Base-by-base conservation (phyloP, 2,329 filamentous ascomycete genomes). In the Monosporascus ibericus region DNA sequence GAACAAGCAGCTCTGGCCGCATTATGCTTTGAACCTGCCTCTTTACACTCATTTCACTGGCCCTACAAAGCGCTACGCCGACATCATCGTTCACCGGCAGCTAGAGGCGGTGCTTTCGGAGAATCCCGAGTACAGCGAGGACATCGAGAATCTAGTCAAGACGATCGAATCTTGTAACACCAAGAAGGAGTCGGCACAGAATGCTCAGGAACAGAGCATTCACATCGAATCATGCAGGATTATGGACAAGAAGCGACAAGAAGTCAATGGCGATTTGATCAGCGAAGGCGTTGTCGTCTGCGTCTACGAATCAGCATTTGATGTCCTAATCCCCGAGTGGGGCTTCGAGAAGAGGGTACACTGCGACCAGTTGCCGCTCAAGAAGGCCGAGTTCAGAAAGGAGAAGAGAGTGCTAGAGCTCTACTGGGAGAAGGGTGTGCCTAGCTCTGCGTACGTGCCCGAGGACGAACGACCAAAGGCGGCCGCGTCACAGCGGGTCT, bases 361-460 rank as follows among this genome's bases (percentile, higher is more conserved):
- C 74, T 99, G 94, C 68, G 94, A 99, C 67, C 94, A 99, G 76
- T 79, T 99, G 68, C 94, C 94, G 30, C 77, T 99, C 61, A 92
- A 97, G 82, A 99, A 99, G 79, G 94, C 94, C n/a, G 94, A 99
- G 69, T 99, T 94, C 74, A 86, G 95, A 72, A 97, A 97, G 79
- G 91, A 95, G 68, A 90, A 92, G 75, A 85, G 94, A 52, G 84
- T 97, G 30, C 80, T 99, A 47, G 94, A 99, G 73, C 81, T 99
- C 17, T 99, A 96, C 79, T 99, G 94, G 94, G 94, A 99, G 84
- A 99, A 97, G 82, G 94, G 94, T 47, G 91, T 97, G 7, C 90
- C 92, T 27, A 97, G 92, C 57, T 96, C 92, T 44, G 89, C 92
- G 2, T 99, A 95, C 63, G 87, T 99, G 49, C 94, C 94, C 3